Conservation (phyloP, 768 basidiomycete genomes). For the Pleurotus sapidus region DNA sequence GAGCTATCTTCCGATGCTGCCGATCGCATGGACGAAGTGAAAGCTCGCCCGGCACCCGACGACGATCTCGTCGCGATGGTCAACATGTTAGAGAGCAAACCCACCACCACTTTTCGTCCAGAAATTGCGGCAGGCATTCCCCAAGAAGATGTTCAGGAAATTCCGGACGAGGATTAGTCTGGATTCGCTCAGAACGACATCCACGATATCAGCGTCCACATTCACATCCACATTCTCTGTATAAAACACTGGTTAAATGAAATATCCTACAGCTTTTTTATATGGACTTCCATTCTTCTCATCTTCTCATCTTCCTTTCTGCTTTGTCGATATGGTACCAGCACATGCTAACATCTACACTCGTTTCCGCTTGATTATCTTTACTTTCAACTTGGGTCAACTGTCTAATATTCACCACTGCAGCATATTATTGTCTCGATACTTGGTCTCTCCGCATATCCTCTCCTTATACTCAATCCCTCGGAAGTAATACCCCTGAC, state of each 20-base stretch:
- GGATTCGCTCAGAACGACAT: neutral
- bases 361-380: conserved; percentile 2
- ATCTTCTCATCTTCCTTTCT: neutral
- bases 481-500: neutral
- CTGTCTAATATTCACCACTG: neutral
- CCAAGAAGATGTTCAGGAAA: conserved; percentile 49
- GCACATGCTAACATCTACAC: conserved; percentile 1
- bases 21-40: conserved; percentile 13
- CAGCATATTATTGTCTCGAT: conserved; percentile 7
- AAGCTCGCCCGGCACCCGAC: conserved; percentile 15
- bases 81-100: conserved; percentile 53
- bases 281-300: neutral
- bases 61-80: conserved; percentile 64
- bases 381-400: neutral
- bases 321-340: no score
- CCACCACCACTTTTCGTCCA: conserved; percentile 35
- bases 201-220: neutral
- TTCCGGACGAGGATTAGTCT: conserved; percentile 46
- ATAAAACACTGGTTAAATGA: neutral
- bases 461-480: neutral
- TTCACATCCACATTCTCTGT: neutral
- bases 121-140: conserved; percentile 47
- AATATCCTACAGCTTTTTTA: neutral
- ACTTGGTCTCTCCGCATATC: neutral
- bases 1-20: conserved; percentile 15